Evolutionary conservation across 1,284 basidiomycete genomes (phyloP), one percentile per base, ranked within the genome.

Genomic region (Austroboletus rostrupii): DNA sequence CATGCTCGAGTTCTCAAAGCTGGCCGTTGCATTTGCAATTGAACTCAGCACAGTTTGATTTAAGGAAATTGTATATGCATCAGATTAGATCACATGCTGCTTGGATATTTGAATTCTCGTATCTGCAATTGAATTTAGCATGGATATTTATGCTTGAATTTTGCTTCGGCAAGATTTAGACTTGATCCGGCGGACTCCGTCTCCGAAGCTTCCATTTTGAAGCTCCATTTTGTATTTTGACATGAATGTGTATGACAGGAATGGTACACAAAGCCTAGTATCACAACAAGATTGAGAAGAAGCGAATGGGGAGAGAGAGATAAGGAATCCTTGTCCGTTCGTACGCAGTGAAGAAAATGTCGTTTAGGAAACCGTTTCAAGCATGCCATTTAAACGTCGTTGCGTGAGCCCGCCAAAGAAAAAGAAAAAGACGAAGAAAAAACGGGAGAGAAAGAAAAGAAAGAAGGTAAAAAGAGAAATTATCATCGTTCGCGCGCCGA

Each of bases 1-100:
- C 62, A 87, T 90, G 83, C 67, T 90, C 29, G 81, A 92, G 64
- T 96, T 96, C 72, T 90, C 90, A 53, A 96, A 96, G 76, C 77
- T 96, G 42, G 89, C 87, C 13, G 83, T 90, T 16, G 90, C 87
- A 1, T 92, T 90, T 61, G 88, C 85, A 7, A 79, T 94, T 55
- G 94, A 90, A 70, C 76, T 94, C 38, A 81, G 80, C 45, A 79
- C 78, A 33, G 77, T 64, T 14, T 61, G 32, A 41, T 38, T 13
- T 14, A 12, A 13, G 31, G 14, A 13, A 32, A 6, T 14, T 16
- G 31, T 32, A 32, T 13, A 32, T 5, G 3, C 31, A 2, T 32
- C 2, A 6, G 31, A 23, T 23, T 23, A 5, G 23, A 23, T 7
- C 23, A 26, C 23, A 26, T 3, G 3, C 23, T n/a, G n/a, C n/a